Evolutionary conservation across 2,329 filamentous ascomycete species (phyloP).

Genomic region (Proliferodiscus dingleyae): DNA sequence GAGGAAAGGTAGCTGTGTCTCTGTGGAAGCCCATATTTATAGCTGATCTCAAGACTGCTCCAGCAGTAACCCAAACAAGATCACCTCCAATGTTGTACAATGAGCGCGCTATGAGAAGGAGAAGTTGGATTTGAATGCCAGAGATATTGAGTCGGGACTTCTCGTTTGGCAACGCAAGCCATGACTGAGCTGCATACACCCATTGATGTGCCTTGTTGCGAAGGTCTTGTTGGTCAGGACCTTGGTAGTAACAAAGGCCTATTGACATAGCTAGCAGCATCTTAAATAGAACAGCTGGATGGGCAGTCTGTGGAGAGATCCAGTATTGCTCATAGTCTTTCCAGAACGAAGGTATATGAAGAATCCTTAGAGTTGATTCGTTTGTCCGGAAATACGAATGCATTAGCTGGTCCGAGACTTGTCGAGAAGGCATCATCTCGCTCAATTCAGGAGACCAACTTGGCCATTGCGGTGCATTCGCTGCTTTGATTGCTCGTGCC

Average conservation of each 20-base stretch:
- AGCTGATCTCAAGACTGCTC: slow-evolving; percentile 47
- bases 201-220: slow-evolving; percentile 18
- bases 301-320: slow-evolving; percentile 25
- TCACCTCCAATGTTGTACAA: slow-evolving; percentile 45
- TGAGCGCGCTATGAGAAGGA: slow-evolving; percentile 46
- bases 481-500: slow-evolving; percentile 15
- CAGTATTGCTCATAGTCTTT: slow-evolving; percentile 40
- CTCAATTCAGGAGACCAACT: slow-evolving; percentile 11
- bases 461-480: slow-evolving; percentile 8
- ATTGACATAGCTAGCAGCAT: slow-evolving; percentile 25
- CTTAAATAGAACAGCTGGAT: slow-evolving; percentile 16
- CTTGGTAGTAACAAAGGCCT: slow-evolving; percentile 19
- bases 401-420: slow-evolving; percentile 33
- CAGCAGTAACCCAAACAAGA: slow-evolving; percentile 47
- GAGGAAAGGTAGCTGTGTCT: slow-evolving; percentile 46
- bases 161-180: slow-evolving; percentile 31
- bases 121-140: slow-evolving; percentile 47
- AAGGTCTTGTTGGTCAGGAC: slow-evolving; percentile 6
- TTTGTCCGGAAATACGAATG: slow-evolving; percentile 39
- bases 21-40: slow-evolving; percentile 56
- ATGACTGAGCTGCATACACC: slow-evolving; percentile 22
- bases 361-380: slow-evolving; percentile 39
- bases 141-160: slow-evolving; percentile 46
- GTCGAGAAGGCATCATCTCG: slow-evolving; percentile 15
- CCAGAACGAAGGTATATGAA: slow-evolving; percentile 43